Evolutionary conservation across 192 early-diverging fungal species (phyloP).

Genomic region (Podila horticola): DNA sequence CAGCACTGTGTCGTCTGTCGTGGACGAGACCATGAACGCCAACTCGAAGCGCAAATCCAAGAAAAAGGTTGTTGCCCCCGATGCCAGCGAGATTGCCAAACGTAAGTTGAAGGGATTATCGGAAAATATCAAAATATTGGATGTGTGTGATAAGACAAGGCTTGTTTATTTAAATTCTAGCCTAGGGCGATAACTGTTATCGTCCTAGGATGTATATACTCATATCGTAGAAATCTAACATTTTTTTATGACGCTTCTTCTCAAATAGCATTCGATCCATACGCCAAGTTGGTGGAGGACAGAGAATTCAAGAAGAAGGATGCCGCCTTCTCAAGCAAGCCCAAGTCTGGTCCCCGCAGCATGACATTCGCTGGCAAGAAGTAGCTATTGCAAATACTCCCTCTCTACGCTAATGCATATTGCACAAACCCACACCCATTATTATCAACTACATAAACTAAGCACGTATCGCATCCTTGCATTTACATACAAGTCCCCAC

Average conservation of each 20-base stretch:
- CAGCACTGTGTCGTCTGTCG: slow-evolving; percentile 30
- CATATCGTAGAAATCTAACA: background rate
- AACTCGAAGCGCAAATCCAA: slow-evolving; percentile 13
- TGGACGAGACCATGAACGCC: slow-evolving; percentile 32
- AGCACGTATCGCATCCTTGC: no score
- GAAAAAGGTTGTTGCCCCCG: slow-evolving; percentile 22
- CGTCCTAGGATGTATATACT: no score
- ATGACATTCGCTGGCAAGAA: slow-evolving; percentile 26
- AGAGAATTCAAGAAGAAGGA: slow-evolving; percentile 44
- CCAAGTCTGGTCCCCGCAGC: slow-evolving; percentile 48
- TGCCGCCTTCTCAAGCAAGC: slow-evolving; percentile 30
- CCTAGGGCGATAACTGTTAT: no score
- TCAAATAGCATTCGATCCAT: slow-evolving; percentile 43
- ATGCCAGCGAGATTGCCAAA: slow-evolving; percentile 1
- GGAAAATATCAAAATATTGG: no score
- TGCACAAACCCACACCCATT: no score
- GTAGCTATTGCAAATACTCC: no score
- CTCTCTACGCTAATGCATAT: no score
- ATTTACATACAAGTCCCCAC: no score
- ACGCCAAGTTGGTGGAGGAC: slow-evolving; percentile 34
- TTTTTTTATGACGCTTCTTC: background rate
- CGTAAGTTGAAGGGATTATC: slow-evolving; percentile 18
- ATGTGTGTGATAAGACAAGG: no score
- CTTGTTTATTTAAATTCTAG: no score
- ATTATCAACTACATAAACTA: no score